Base-by-base conservation (phyloP, 345 rosid genomes). In the Cardamine occulta region DNA sequence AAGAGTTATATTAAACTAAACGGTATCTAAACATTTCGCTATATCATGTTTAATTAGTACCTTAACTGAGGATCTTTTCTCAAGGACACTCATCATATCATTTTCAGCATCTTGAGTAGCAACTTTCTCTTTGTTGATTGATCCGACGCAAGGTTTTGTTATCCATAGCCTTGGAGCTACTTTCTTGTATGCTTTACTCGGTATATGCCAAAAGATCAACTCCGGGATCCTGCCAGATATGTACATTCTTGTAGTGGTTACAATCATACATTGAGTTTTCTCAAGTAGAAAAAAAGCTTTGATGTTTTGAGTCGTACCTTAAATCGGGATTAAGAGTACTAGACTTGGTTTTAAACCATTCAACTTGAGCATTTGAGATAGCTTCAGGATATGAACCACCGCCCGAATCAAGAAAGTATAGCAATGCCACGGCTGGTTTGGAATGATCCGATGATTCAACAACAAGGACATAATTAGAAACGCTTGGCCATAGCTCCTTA, bases 201-300 rank as follows among this genome's bases (percentile, higher is more conserved):
- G 99, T 84, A 92, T 85, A 44, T 95, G 99, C 98, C 97, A 95
- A 80, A 95, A 90, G 48, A 95, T 74, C 49, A 95, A 62, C 86
- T 95, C 98, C 15, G 94, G 96, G 52, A 90, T 83, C 57, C 99
- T 75, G 74, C 42, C 0, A 0, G 2, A 39, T 58, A 39, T 28
- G 12, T 21, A 49, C 32, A 57, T 24, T 0, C 63, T 56, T 56
- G 5, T 11, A 35, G 40, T 35, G 40, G 12, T 39, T 39, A 3
- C 11, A 39, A 39, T 39, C 42, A 39, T 39, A 39, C 42, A 28
- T 28, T 28, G 31, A 28, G 31, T 28, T 28, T 28, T 28, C 31
- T 28, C 42, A 12, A 34, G 8, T 1, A 37, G 12, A 40, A 13
- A 40, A 40, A 40, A 40, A 40, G 15, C 45, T 12, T 40, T 12